A percentile compares a stretch with the other conserved stretches of the same genome.
Conservation (phyloP, 164 flowering plant species). For the Macadamia integrifolia region DNA sequence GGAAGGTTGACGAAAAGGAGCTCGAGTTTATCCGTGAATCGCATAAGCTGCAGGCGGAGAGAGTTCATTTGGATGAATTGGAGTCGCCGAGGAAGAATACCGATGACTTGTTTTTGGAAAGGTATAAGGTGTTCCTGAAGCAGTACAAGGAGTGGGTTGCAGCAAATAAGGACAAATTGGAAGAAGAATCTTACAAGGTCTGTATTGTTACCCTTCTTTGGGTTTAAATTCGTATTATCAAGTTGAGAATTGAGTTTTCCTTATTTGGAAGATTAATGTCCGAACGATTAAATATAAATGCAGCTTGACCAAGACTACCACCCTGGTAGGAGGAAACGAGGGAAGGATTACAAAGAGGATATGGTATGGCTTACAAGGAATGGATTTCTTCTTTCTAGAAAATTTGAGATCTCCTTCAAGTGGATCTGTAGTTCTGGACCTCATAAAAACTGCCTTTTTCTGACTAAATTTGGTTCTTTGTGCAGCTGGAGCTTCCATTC, state of each 20-base stretch:
- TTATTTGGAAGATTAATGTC: neutral
- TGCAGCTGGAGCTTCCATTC: slow-evolving; percentile 98
- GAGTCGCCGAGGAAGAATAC: slow-evolving; percentile 32
- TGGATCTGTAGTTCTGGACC: neutral
- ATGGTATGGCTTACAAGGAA: slow-evolving; percentile 45
- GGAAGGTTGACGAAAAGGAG: slow-evolving; percentile 79
- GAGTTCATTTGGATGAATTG: slow-evolving; percentile 47
- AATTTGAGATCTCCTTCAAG: neutral
- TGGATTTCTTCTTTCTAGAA: neutral
- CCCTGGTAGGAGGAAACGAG: slow-evolving; percentile 93
- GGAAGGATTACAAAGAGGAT: slow-evolving; percentile 84
- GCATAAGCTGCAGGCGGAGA: slow-evolving; percentile 54
- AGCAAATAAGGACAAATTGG: slow-evolving; percentile 74
- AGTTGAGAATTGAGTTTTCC: slow-evolving; percentile 2
- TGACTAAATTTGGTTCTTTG: slow-evolving; percentile 7
- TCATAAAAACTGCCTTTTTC: neutral
- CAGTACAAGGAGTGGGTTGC: slow-evolving; percentile 90
- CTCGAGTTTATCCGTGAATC: slow-evolving; percentile 75
- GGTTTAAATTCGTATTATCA: neutral
- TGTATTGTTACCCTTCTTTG: neutral
- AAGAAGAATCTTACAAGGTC: slow-evolving; percentile 90
- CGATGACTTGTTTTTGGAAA: slow-evolving; percentile 48
- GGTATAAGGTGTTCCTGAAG: slow-evolving; percentile 80
- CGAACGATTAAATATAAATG: neutral
- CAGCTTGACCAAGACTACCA: slow-evolving; percentile 73